These are phyloP conservation scores for Skeletonema costatum DNA, from an alignment of 108 stramenopile species.

Conservation along the genomic window DNA sequence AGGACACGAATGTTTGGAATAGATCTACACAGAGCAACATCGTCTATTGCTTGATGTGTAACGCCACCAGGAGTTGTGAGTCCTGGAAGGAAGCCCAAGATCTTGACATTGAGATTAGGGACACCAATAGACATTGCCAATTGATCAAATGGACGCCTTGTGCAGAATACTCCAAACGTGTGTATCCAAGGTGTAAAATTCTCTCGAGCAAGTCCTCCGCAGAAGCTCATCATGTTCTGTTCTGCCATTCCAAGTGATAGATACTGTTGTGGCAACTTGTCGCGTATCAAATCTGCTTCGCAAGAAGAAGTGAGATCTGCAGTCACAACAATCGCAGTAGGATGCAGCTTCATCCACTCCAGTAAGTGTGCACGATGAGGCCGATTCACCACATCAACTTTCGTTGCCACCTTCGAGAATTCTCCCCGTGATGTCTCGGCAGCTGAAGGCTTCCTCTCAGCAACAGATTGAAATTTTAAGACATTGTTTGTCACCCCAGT, in stretches of 20 bases:
- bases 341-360: conserved; percentile 10
- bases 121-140: conserved; percentile 28
- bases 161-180: conserved; percentile 31
- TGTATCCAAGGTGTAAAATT: conserved; percentile 22
- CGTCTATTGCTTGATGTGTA: conserved; percentile 38
- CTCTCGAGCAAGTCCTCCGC: conserved; percentile 26
- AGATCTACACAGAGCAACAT: conserved; percentile 17
- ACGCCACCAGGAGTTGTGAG: conserved; percentile 30
- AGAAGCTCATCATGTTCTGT: conserved; percentile 34
- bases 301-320: conserved; percentile 35
- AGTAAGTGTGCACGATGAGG: conserved; percentile 18
- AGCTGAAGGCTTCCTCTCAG: no score
- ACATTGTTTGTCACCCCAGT: no score
- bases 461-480: no score
- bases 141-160: conserved; percentile 30
- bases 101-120: conserved; percentile 19
- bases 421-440: neutral
- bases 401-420: neutral
- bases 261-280: conserved; percentile 22
- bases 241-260: conserved; percentile 28
- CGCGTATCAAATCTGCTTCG: conserved; percentile 26
- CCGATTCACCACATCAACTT: conserved; percentile 6
- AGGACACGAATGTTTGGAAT: conserved; percentile 28
- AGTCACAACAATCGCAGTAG: conserved; percentile 21
- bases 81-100: conserved; percentile 30